Base-by-base conservation (phyloP, 2,329 filamentous ascomycete species). In the Polytolypa hystricis region DNA sequence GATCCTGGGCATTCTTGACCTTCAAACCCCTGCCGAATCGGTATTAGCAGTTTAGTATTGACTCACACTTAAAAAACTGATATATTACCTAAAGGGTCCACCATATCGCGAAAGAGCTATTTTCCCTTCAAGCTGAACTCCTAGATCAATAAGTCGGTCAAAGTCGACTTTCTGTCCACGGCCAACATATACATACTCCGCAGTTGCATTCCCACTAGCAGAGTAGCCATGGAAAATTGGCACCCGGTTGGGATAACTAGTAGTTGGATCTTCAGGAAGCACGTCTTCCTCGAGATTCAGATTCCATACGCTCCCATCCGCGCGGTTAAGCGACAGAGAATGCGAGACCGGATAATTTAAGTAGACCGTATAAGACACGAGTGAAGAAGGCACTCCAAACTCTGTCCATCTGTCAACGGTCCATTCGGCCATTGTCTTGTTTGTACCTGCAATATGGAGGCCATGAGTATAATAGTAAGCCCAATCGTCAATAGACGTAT, bases 141-240 rank as follows among this genome's bases (percentile, higher is more conserved):
- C 62, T 5, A 65, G 49, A 19, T 54, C 56, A 11, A 53, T 33
- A 5, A 66, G 49, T 11, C 61, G 54, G n/a, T 66, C 52, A 31
- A 67, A 68, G 37, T 69, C 65, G n/a, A 61, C 58, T 36, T 62
- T 52, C 30, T 53, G 48, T 2, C 58, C 60, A 19, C 52, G 49
- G 19, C 64, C 62, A 10, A 67, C 63, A 40, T 66, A 68, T 30
- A 66, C 62, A 40, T 64, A 68, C 49, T 67, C 63, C 20, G 62
- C 66, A 40, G 56, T 59, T 25, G 61, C 66, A 44, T 65, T 58
- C 12, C 66, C 66, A 17, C 54, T 61, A 37, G 57, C 58, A 3
- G 62, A 67, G 42, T 69, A 68, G 26, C 65, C 66, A 42, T 69
- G 62, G 43, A 70, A 70, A 9, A 56, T 61, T 0, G 64, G 60